These are phyloP conservation scores for Yamadazyma kanchanaburiensis DNA, from an alignment of 1,139 yeast genomes.

Conservation along the genomic window DNA sequence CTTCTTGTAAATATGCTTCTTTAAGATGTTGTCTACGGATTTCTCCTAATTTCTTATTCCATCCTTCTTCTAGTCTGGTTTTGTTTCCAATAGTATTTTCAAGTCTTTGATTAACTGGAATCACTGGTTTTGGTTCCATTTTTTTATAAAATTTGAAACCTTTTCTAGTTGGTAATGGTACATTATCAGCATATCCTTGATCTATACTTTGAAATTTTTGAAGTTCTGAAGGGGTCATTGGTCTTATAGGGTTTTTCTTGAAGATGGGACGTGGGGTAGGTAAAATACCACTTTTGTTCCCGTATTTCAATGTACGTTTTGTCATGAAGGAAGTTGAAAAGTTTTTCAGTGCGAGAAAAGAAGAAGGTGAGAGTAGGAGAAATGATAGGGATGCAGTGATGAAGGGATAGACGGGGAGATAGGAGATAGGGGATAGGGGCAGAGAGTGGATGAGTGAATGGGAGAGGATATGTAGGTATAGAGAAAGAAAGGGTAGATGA, in stretches of 20 bases:
- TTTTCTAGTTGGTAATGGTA: slow-evolving; percentile 69
- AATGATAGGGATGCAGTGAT: no score
- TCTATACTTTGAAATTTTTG: slow-evolving; percentile 44
- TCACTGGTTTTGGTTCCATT: slow-evolving; percentile 50
- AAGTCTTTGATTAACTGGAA: slow-evolving; percentile 60
- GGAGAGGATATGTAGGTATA: no score
- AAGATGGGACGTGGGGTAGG: slow-evolving; percentile 75
- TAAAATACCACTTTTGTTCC: slow-evolving; percentile 78
- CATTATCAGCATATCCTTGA: slow-evolving; percentile 72
- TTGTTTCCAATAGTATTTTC: slow-evolving; percentile 45
- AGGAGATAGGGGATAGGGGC: no score
- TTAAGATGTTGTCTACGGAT: slow-evolving; percentile 70
- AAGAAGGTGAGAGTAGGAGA: no score
- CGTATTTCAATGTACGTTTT: slow-evolving; percentile 48
- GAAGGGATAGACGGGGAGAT: no score
- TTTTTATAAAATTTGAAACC: slow-evolving; percentile 32
- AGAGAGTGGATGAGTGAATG: no score
- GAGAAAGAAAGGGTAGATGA: no score
- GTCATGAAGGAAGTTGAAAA: slow-evolving; percentile 36
- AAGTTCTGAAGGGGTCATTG: slow-evolving; percentile 34
- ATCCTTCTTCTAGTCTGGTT: slow-evolving; percentile 45
- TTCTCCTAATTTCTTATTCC: slow-evolving; percentile 57
- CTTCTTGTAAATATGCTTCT: slow-evolving; percentile 65
- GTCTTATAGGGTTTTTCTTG: slow-evolving; percentile 59
- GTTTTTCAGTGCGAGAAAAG: slow-evolving; percentile 1